phyloP scores from a whole-genome alignment of 176 grass and related monocot genomes.

The Raddia distichophylla region DNA sequence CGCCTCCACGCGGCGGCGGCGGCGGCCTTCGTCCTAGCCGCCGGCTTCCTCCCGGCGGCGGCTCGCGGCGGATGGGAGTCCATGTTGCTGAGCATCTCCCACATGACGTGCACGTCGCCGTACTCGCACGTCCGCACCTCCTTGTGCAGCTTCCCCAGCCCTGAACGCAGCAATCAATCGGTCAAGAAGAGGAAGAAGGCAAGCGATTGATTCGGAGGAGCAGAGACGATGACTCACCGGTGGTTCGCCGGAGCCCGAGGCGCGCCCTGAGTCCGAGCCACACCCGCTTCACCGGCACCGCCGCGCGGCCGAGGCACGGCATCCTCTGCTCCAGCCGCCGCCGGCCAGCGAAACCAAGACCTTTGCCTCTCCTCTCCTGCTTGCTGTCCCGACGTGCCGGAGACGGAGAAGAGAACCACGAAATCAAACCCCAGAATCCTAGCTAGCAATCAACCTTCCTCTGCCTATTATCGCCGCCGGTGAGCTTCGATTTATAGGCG shows the following conservation, averaged over 20 bases:
- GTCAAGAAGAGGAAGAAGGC: neutral
- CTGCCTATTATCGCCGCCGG: neutral
- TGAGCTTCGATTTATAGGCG: constrained; percentile 25
- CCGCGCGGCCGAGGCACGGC: constrained; percentile 44
- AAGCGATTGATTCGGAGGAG: neutral
- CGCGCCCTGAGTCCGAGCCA: constrained; percentile 52
- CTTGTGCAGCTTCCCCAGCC: constrained; percentile 52
- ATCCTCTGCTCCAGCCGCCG: neutral
- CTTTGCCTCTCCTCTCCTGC: neutral
- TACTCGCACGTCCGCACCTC: constrained; percentile 84
- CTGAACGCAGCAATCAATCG: neutral
- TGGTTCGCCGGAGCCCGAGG: constrained; percentile 50
- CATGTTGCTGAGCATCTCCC: constrained; percentile 63
- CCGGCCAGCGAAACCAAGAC: neutral
- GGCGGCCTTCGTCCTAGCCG: neutral
- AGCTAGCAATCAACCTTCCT: neutral
- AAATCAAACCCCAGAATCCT: neutral
- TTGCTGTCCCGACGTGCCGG: neutral
- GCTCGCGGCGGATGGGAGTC: neutral
- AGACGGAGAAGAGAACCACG: neutral
- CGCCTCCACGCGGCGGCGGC: neutral
- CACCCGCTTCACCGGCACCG: constrained; percentile 56
- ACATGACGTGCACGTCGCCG: constrained; percentile 78
- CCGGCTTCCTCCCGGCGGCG: neutral
- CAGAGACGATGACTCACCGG: constrained; percentile 19